Conservation (phyloP, 371 early-diverging fungal genomes). For the Batkoa obscura region DNA sequence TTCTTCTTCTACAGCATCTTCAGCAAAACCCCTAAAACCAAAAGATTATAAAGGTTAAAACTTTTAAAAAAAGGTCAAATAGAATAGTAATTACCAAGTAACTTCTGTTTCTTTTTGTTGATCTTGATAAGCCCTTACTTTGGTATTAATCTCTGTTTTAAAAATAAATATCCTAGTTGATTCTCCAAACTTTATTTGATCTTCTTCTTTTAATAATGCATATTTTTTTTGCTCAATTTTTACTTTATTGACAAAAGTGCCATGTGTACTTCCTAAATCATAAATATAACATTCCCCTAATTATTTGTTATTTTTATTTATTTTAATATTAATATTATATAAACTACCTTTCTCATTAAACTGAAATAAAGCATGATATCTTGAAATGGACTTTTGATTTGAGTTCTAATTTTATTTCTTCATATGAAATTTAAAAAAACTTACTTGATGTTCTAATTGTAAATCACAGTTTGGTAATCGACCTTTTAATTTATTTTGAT, state of each 20-base stretch:
- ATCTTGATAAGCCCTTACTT: background rate
- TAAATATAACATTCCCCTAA: background rate
- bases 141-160: background rate
- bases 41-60: background rate
- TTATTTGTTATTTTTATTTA: background rate
- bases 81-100: background rate
- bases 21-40: background rate
- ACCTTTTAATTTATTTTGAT: background rate
- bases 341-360: slow-evolving; percentile 1
- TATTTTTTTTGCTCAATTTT: background rate
- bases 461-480: slow-evolving; percentile 3
- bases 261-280: slow-evolving; percentile 2
- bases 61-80: background rate
- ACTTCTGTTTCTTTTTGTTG: background rate
- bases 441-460: slow-evolving; percentile 4
- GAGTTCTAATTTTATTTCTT: background rate
- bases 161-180: background rate
- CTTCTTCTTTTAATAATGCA: background rate
- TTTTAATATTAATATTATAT: background rate
- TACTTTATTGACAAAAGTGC: slow-evolving; percentile 1
- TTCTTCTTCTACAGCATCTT: background rate
- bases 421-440: background rate
- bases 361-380: slow-evolving; percentile 2
- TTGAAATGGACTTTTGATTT: background rate
- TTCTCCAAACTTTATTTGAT: slow-evolving; percentile 2